phyloP scores from a whole-genome alignment of 2,329 filamentous ascomycete species.

The Fusarium pseudograminearum region DNA sequence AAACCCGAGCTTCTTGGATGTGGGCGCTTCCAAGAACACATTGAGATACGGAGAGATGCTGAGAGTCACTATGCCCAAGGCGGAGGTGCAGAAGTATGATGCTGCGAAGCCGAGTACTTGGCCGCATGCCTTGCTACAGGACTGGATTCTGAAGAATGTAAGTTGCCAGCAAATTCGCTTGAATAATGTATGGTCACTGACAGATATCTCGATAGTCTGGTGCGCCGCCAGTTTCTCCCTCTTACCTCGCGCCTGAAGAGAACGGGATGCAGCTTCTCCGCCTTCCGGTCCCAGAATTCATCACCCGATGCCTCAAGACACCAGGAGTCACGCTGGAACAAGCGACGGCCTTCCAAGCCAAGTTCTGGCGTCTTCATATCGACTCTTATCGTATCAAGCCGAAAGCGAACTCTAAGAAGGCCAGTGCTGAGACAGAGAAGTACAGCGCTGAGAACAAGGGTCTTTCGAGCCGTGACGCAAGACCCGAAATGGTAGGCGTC shows the following conservation, averaged over 20 bases:
- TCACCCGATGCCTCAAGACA: slow-evolving; percentile 56
- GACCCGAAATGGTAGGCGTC: slow-evolving; percentile 35
- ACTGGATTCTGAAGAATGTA: slow-evolving; percentile 58
- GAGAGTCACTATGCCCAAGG: slow-evolving; percentile 53
- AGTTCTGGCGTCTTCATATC: slow-evolving; percentile 58
- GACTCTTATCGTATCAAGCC: slow-evolving; percentile 51
- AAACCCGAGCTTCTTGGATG: slow-evolving; percentile 60
- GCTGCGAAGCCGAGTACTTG: slow-evolving; percentile 53
- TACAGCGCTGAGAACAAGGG: slow-evolving; percentile 5
- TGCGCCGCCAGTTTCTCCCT: slow-evolving; percentile 50
- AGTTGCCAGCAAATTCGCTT: slow-evolving; percentile 30
- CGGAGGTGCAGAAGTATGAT: slow-evolving; percentile 43
- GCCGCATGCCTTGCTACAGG: slow-evolving; percentile 54
- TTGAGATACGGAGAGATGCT: slow-evolving; percentile 63
- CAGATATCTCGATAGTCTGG: slow-evolving; percentile 52
- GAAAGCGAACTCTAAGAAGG: neutral
- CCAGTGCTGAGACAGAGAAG: neutral
- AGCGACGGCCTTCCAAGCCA: slow-evolving; percentile 56
- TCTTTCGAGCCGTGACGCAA: slow-evolving; percentile 49
- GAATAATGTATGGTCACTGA: neutral
- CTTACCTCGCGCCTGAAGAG: slow-evolving; percentile 55
- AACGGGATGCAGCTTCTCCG: slow-evolving; percentile 57
- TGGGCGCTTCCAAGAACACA: slow-evolving; percentile 61
- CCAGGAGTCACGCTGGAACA: slow-evolving; percentile 53
- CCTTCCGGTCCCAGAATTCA: slow-evolving; percentile 56